Evolutionary conservation across 345 rosid species (phyloP).

Genomic region (Ceriops zippeliana): DNA sequence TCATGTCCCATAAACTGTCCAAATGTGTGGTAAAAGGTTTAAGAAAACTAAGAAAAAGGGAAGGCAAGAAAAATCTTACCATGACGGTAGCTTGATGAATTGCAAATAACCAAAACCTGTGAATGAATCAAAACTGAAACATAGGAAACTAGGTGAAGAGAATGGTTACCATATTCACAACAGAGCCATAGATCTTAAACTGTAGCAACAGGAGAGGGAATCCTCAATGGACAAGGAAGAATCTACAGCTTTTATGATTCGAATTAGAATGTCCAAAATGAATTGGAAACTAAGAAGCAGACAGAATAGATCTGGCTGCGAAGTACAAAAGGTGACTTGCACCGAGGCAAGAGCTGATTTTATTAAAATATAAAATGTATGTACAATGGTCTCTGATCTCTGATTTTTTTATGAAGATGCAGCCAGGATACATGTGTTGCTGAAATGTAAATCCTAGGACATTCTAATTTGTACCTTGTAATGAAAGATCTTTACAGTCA

Average conservation of each 20-base stretch:
- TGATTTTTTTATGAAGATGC: slow-evolving; percentile 53
- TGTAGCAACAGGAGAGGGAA: background rate
- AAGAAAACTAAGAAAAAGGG: too few species aligned
- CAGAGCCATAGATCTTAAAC: background rate
- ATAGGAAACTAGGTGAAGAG: background rate
- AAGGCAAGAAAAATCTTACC: too few species aligned
- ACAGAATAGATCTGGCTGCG: background rate
- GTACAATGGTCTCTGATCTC: slow-evolving; percentile 69
- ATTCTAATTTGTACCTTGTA: slow-evolving; percentile 45
- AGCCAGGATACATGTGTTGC: slow-evolving; percentile 50
- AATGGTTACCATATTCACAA: background rate
- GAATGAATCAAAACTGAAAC: background rate
- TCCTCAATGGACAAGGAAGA: too few species aligned
- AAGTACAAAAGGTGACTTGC: slow-evolving; percentile 14
- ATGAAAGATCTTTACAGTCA: slow-evolving; percentile 59
- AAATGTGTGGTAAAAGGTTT: too few species aligned
- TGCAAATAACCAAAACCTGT: background rate
- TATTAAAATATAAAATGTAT: slow-evolving; percentile 68
- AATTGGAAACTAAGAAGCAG: background rate
- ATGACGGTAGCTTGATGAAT: background rate
- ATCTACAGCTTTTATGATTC: too few species aligned
- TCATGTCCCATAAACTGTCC: too few species aligned
- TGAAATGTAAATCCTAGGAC: slow-evolving; percentile 43
- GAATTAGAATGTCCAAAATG: too few species aligned
- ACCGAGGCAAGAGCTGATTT: slow-evolving; percentile 44